Evolutionary conservation across 148 eudicot genomes (phyloP).

Genomic region (Camellia lanceoleosa): DNA sequence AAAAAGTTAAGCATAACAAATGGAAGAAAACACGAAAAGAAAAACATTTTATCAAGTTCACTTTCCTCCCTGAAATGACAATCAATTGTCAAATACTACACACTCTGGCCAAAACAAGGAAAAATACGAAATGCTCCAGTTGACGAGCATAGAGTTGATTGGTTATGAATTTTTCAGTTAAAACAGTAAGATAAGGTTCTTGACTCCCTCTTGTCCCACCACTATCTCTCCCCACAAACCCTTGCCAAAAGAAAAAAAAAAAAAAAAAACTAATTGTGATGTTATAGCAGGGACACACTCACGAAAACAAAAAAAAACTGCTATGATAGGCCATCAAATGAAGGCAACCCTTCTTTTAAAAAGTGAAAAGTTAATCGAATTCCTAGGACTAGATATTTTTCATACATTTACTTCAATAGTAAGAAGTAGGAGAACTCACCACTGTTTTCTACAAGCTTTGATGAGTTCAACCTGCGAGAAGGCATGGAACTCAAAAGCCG

Average conservation of each 20-base stretch:
- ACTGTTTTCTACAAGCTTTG: conserved; percentile 83
- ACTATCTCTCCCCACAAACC: not conserved
- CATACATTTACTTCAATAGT: not conserved
- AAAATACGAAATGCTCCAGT: conserved; percentile 1
- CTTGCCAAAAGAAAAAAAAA: not conserved
- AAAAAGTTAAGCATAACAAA: not conserved
- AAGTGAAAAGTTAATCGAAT: not conserved
- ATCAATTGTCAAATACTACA: not conserved
- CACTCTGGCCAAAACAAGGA: not conserved
- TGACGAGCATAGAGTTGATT: not conserved
- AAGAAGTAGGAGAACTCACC: conserved; percentile 47
- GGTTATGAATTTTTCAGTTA: not conserved
- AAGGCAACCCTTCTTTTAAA: not conserved
- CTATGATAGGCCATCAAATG: not conserved
- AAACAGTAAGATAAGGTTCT: no score
- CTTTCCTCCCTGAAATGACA: not conserved
- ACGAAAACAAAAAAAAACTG: not conserved
- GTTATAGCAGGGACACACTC: not conserved
- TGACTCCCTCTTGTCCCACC: no score
- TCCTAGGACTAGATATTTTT: not conserved
- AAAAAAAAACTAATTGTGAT: not conserved
- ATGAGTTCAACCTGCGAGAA: conserved; percentile 88
- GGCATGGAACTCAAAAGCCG: conserved; percentile 91
- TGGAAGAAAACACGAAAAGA: not conserved
- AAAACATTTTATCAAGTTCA: not conserved